Percentiles rank a stretch among this genome's conserved stretches.
These are phyloP conservation scores for Aspergillus heteromorphus DNA, from an alignment of 495 filamentous ascomycete species.

Conservation along the genomic window DNA sequence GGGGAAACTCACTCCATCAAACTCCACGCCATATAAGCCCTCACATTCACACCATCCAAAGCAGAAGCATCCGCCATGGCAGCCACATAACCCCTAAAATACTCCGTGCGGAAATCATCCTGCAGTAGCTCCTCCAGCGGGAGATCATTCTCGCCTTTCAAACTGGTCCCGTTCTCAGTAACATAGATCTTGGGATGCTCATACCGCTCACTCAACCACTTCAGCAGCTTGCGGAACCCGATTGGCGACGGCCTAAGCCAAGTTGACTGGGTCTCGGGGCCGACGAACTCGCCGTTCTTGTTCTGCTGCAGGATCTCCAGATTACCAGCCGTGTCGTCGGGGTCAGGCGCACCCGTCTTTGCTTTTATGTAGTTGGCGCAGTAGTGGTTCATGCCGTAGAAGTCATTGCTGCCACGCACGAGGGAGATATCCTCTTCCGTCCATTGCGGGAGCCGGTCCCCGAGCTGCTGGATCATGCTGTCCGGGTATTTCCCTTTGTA, in stretches of 20 bases:
- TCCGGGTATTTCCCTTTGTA: slow-evolving; percentile 73
- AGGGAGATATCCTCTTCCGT: slow-evolving; percentile 60
- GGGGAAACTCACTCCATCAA: slow-evolving; percentile 67
- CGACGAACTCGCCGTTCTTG: slow-evolving; percentile 64
- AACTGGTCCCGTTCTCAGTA: slow-evolving; percentile 75
- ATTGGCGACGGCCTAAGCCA: slow-evolving; percentile 67
- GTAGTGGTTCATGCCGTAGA: slow-evolving; percentile 85
- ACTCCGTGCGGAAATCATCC: slow-evolving; percentile 69
- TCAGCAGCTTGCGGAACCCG: slow-evolving; percentile 71
- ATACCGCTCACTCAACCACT: slow-evolving; percentile 76
- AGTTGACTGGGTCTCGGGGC: slow-evolving; percentile 67
- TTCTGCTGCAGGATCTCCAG: slow-evolving; percentile 61
- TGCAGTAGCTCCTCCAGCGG: slow-evolving; percentile 61
- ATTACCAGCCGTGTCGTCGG: slow-evolving; percentile 65
- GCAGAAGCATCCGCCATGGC: slow-evolving; percentile 63
- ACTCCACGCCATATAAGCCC: slow-evolving; percentile 74
- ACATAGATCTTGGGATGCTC: slow-evolving; percentile 69
- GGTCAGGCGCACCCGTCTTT: slow-evolving; percentile 50
- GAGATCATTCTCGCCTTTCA: slow-evolving; percentile 75
- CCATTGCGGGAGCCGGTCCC: slow-evolving; percentile 61
- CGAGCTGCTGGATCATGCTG: slow-evolving; percentile 69
- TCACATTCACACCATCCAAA: slow-evolving; percentile 65
- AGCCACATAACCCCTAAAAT: slow-evolving; percentile 67
- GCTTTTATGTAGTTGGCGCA: slow-evolving; percentile 77
- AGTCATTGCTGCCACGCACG: slow-evolving; percentile 71